Base-by-base conservation (phyloP, 129 eudicot species). In the Escallonia herrerae region DNA sequence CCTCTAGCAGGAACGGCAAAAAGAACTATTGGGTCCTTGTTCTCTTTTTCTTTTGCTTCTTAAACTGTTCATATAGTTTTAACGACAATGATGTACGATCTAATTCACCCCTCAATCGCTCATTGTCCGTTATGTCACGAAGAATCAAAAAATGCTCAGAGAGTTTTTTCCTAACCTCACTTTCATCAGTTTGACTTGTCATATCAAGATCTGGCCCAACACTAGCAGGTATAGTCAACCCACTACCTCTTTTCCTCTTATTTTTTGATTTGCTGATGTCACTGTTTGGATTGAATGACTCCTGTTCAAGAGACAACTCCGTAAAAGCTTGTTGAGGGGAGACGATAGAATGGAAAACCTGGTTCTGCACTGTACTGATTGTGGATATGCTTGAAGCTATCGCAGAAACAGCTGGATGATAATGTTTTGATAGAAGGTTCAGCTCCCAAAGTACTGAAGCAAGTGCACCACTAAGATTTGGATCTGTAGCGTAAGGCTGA, bases 371-470 rank as follows among this genome's bases (percentile, higher is more conserved):
- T 50, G 77, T 66, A 49, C 72, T 41, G 67, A 91, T 61, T 40
- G 77, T 74, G 15, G 90, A 74, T 50, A 91, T 85, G 58, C 74
- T 77, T 0, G 90, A 75, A 10, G 97, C 94, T 45, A 83, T 78
- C 3, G 95, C 65, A 15, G 88, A 74, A 42, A 91, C 83, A 14
- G 86, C 50, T 56, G 96, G 97, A 75, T 91, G 96, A 56, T 84
- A 91, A 75, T 91, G 97, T 72, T 83, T 87, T n/a, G 79, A 60
- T 14, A 91, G 55, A 58, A 91, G 94, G 59, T 81, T 82, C 13
- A 91, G 86, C 77, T 91, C 97, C 95, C 97, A 91, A 49, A 91
- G 87, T 11, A 87, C 97, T 0, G 97, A 84, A 75, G 97, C 94
- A 53, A 91, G 86, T 42, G 97, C 97, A 56, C 97, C 97, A 63